These are phyloP conservation scores for Collybia sordida DNA, from an alignment of 768 basidiomycete species.

Conservation along the genomic window DNA sequence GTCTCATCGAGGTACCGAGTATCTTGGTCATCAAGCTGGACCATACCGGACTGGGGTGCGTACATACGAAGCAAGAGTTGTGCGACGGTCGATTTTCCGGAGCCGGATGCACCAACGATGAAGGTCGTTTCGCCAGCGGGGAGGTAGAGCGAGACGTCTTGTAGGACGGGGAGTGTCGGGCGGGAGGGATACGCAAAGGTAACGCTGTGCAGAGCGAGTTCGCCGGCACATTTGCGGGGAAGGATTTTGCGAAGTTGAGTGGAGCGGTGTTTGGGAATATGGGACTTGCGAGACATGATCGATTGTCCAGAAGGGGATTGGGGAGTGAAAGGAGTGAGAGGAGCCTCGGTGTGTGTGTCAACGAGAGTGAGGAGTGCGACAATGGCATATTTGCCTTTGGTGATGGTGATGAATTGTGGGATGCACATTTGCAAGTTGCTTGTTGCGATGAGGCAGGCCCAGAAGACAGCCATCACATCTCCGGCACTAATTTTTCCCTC, in stretches of 20 bases:
- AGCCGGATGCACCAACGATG: conserved; percentile 89
- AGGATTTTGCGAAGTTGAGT: conserved; percentile 58
- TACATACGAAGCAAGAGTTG: conserved; percentile 83
- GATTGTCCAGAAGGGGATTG: conserved; percentile 7
- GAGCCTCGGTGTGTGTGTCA: conserved; percentile 36
- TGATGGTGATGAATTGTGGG: conserved; percentile 73
- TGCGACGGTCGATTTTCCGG: conserved; percentile 90
- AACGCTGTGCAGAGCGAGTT: conserved; percentile 72
- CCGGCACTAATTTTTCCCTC: conserved; percentile 67
- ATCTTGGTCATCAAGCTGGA: conserved; percentile 82
- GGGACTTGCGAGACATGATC: conserved; percentile 17
- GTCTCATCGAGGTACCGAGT: conserved; percentile 68
- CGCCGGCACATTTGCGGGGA: conserved; percentile 66
- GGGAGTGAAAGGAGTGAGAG: conserved; percentile 2
- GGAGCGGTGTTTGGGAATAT: conserved; percentile 35
- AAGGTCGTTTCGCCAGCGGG: conserved; percentile 82
- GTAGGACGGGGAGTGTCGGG: conserved; percentile 53
- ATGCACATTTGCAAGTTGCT: conserved; percentile 86
- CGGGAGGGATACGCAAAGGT: conserved; percentile 85
- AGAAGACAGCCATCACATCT: conserved; percentile 94
- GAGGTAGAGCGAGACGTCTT: conserved; percentile 65
- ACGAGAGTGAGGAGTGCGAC: conserved; percentile 64
- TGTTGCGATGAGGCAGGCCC: conserved; percentile 92
- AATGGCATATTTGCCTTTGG: conserved; percentile 84
- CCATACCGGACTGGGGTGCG: conserved; percentile 56